Evolutionary conservation across 2,329 filamentous ascomycete species (phyloP), one percentile per base, ranked within the genome.

Genomic region (Pyricularia grisea): DNA sequence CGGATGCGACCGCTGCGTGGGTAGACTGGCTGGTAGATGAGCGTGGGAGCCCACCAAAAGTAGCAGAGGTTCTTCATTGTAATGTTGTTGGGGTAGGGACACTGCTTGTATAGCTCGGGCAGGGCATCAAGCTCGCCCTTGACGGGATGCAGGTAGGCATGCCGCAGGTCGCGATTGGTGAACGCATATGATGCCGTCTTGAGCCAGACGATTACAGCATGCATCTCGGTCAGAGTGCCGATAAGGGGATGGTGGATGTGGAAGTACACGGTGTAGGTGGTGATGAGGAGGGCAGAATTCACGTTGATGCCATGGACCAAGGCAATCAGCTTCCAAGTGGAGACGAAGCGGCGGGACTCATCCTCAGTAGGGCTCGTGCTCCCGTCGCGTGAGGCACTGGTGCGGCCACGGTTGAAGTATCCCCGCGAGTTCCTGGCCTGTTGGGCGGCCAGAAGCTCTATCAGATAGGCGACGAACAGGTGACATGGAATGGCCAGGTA

Each of bases 31-130:
- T 99, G 95, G 78, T 99, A 99, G 64, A 98, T 91, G 68, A 99
- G 85, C 0, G 95, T 99, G 0, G 95, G 95, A 0, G 94, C 95
- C 89, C 94, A 94, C 94, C 95, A 98, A 78, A 99, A 99, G 80
- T 98, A 99, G 70, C 87, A 88, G 30, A 99, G 82, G 77, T 98
- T 99, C 67, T 84, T 81, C 73, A 97, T 85, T 3, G 93, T 97
- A 78, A 99, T 92, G 78, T 98, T 99, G 66, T 87, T 80, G 0
- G 95, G 95, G 77, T 99, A 99, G 0, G 94, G 92, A 74, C 93
- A 97, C 68, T 87, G 77, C 14, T 85, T 83, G 81, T 98, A 99
- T 28, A 98, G 83, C 55, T 92, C 89, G 0, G 95, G 95, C 4
- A 97, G 82, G 28, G 87, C 84, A 65, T 88, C 87, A 67, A 90